phyloP scores from a whole-genome alignment of 148 eudicot genomes.

The Hydrangea macrophylla region DNA sequence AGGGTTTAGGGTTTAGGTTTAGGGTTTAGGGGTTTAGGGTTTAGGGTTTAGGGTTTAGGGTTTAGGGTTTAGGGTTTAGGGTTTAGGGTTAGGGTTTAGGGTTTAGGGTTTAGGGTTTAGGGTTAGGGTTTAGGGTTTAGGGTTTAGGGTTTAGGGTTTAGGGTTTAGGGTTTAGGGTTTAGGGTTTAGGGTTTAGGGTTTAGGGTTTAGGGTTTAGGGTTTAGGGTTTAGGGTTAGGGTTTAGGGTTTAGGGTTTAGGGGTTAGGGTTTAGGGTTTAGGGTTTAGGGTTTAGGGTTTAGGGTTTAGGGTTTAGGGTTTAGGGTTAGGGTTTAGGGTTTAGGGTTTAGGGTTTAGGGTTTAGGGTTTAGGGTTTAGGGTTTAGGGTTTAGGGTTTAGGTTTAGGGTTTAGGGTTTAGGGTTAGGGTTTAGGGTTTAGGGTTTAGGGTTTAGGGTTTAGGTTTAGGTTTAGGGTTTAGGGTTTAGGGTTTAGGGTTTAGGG shows the following conservation, averaged over 20 bases:
- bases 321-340: background rate
- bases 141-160: constrained; percentile 6
- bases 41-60: background rate
- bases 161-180: constrained; percentile 6
- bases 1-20: background rate
- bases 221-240: background rate
- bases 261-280: constrained; percentile 1
- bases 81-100: constrained; percentile 4
- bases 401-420: background rate
- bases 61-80: constrained; percentile 3
- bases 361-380: background rate
- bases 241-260: background rate
- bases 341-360: too few relatives aligned
- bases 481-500: background rate
- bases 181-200: constrained; percentile 6
- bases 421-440: constrained; percentile 6
- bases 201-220: background rate
- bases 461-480: background rate
- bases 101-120: constrained; percentile 6
- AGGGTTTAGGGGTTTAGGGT: too few relatives aligned
- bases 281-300: background rate
- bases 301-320: background rate
- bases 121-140: background rate
- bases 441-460: background rate
- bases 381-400: constrained; percentile 4